Base-by-base conservation (phyloP, 306 rosid species). In the Echinosophora koreensis region DNA sequence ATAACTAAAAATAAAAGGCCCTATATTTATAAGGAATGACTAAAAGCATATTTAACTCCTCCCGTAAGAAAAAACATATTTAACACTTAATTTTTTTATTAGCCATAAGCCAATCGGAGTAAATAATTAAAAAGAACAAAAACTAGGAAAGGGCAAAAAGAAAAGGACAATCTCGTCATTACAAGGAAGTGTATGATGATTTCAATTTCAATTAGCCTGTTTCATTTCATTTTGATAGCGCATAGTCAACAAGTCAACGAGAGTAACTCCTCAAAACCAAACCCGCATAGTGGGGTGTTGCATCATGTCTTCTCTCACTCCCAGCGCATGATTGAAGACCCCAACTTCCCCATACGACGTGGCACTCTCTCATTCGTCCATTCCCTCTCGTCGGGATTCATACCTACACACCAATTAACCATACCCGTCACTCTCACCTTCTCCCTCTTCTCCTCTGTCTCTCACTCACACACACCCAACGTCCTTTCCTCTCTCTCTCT, bases 321-420 rank as follows among this genome's bases (percentile, higher is more conserved):
- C 8, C n/a, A 78, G 63, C 67, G 76, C 85, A 76, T 86, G 81
- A 87, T 86, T 80, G 57, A 73, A 57, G 41, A 27, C 41, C 22
- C 46, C 66, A 37, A 58, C 73, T 49, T 61, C 30, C 71, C 18
- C 6, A 2, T 22, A 0, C 22, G 38, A 89, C 97, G 97, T 91
- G 98, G 63, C 89, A 12, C 8, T 0, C 38, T 38, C 39, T 35
- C 30, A 87, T 88, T 89, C 72, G 92, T 5, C 5, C 15, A 11
- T 76, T 34, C 13, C 6, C 16, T 57, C 74, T 86, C 96, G 82
- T 87, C 87, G 91, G 98, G 96, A 89, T 91, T 88, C 97, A 87
- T 86, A 88, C 77, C 89, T 18, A 78, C 82, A 66, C 85, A 47
- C 15, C 89, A 88, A 88, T 88, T 50, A 85, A 77, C 83, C 63